Conservation (phyloP, 176 grass and related monocot genomes). For the Luzula sylvatica region DNA sequence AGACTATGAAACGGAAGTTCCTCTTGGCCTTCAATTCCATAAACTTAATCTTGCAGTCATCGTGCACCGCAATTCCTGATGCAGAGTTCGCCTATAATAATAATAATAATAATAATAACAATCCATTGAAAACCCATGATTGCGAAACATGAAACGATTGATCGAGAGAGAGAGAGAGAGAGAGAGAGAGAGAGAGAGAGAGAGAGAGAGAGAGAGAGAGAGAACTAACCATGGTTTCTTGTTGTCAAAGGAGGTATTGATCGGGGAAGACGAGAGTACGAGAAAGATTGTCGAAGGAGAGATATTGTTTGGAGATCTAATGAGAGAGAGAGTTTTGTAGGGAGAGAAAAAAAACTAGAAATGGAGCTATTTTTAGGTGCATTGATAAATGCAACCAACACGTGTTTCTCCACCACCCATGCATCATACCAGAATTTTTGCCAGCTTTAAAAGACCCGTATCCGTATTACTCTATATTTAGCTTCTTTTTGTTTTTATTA, state of each 20-base stretch:
- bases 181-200: background rate
- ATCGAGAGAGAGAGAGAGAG: background rate
- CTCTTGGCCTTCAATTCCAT: conserved; percentile 28
- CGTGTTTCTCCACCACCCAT: too few relatives aligned
- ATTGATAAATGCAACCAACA: too few relatives aligned
- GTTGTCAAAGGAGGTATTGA: background rate
- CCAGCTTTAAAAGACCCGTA: too few relatives aligned
- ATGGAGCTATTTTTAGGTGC: too few relatives aligned
- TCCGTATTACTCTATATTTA: too few relatives aligned
- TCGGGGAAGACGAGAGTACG: background rate
- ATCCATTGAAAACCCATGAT: too few relatives aligned
- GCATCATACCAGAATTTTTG: too few relatives aligned
- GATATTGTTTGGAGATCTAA: background rate
- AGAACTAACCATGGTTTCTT: background rate
- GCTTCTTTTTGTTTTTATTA: too few relatives aligned
- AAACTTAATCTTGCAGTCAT: conserved; percentile 24
- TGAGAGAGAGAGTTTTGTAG: background rate
- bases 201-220: background rate
- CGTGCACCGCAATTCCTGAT: conserved; percentile 15
- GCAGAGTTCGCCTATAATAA: conserved; percentile 18
- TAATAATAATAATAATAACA: too few relatives aligned
- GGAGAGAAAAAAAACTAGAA: background rate
- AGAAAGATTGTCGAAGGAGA: background rate
- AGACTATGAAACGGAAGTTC: conserved; percentile 17
- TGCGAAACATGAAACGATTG: background rate